A percentile compares a stretch with the other conserved stretches of the same genome.
These are phyloP conservation scores for Pecoramyces ruminantium DNA, from an alignment of 192 early-diverging fungal genomes.

Conservation along the genomic window DNA sequence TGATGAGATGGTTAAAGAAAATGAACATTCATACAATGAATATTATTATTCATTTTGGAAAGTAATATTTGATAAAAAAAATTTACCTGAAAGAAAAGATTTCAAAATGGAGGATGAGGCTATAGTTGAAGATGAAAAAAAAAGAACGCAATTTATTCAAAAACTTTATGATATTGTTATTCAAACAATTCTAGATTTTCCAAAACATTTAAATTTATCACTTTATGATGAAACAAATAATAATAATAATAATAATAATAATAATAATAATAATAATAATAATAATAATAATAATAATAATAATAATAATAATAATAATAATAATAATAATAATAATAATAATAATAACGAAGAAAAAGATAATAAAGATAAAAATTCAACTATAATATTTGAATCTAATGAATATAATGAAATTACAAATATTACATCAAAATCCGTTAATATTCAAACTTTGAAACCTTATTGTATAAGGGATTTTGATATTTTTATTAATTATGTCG, in stretches of 20 bases:
- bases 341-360: not conserved
- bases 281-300: too few species aligned
- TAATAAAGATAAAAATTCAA: conserved; percentile 8
- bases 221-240: not conserved
- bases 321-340: too few species aligned
- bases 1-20: not conserved
- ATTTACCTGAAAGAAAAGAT: not conserved
- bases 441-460: conserved; percentile 26
- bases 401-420: not conserved
- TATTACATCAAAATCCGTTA: conserved; percentile 14
- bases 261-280: conserved; percentile 5
- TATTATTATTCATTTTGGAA: not conserved
- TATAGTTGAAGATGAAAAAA: not conserved
- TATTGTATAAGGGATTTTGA: conserved; percentile 42
- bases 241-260: conserved; percentile 1
- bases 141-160: not conserved
- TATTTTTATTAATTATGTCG: conserved; percentile 50
- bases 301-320: too few species aligned
- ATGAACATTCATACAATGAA: not conserved
- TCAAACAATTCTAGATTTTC: not conserved
- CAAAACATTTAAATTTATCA: not conserved
- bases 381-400: too few species aligned
- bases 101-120: not conserved
- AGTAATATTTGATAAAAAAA: not conserved
- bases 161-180: not conserved